A percentile compares a stretch with the other conserved stretches of the same genome.
phyloP scores from a whole-genome alignment of 225 moss, liverwort and hornwort genomes.

The Pseudoscleropodium purum region DNA sequence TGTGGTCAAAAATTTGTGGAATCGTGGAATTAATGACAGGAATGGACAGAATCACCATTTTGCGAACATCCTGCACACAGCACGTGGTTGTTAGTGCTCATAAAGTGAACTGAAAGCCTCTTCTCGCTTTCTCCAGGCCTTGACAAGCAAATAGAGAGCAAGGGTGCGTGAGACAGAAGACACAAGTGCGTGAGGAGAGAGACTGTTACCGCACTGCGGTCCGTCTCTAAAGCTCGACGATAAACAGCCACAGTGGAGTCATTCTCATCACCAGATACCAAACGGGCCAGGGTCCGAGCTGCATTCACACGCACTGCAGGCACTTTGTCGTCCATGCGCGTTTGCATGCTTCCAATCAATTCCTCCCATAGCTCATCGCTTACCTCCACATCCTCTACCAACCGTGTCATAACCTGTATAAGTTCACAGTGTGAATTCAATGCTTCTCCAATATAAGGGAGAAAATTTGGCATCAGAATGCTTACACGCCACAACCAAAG shows the following conservation, averaged over 20 bases:
- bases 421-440: not conserved
- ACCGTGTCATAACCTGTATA: conserved; percentile 62
- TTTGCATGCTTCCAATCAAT: conserved; percentile 60
- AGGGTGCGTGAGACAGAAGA: not conserved
- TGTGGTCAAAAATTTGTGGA: conserved; percentile 68
- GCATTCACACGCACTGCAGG: conserved; percentile 72
- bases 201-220: conserved; percentile 63
- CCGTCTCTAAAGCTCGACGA: conserved; percentile 59
- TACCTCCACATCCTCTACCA: conserved; percentile 54
- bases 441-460: not conserved
- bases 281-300: conserved; percentile 74
- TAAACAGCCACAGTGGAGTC: conserved; percentile 56
- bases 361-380: conserved; percentile 69
- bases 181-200: not conserved
- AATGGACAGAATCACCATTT: conserved; percentile 77
- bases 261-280: conserved; percentile 64
- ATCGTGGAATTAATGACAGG: conserved; percentile 67
- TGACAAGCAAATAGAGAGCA: not conserved
- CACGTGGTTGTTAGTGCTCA: not conserved
- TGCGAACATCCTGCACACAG: conserved; percentile 84
- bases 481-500: not conserved
- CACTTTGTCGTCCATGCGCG: conserved; percentile 75
- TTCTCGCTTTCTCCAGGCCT: not conserved
- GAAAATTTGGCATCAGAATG: not conserved
- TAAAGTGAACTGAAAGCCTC: not conserved